Evolutionary conservation across 164 flowering plant genomes (phyloP).

Genomic region (Aristolochia californica): DNA sequence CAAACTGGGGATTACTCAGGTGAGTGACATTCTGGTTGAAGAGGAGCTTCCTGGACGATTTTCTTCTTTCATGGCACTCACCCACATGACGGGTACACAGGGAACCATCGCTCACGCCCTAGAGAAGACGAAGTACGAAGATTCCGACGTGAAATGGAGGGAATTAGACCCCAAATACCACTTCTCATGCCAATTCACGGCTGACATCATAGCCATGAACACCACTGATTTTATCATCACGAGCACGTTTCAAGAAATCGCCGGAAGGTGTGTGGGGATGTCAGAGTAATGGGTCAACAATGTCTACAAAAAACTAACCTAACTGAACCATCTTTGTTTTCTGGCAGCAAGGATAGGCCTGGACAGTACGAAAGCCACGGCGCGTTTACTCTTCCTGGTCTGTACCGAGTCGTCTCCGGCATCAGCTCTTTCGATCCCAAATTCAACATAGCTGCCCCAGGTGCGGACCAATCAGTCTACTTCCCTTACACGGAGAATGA

Average conservation of each 20-base stretch:
- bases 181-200: conserved; percentile 93
- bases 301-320: not conserved
- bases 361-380: conserved; percentile 92
- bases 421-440: conserved; percentile 89
- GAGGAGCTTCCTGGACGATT: too few species aligned
- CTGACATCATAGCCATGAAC: conserved; percentile 87
- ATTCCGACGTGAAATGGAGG: conserved; percentile 86
- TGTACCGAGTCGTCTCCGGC: conserved; percentile 75
- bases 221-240: conserved; percentile 87
- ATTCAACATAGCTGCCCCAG: conserved; percentile 93
- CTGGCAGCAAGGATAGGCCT: conserved; percentile 66
- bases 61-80: too few species aligned
- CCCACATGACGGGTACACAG: conserved; percentile 18
- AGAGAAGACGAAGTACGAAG: conserved; percentile 94
- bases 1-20: conserved; percentile 80
- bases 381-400: conserved; percentile 86
- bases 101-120: conserved; percentile 96
- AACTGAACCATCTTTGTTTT: not conserved
- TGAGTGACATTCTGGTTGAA: conserved; percentile 6
- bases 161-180: conserved; percentile 75
- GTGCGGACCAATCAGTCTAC: conserved; percentile 88
- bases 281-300: not conserved
- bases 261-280: conserved; percentile 57
- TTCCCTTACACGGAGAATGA: conserved; percentile 66
- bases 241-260: conserved; percentile 96